phyloP scores from a whole-genome alignment of 2,329 filamentous ascomycete genomes.

The Phyllosticta citriasiana region DNA sequence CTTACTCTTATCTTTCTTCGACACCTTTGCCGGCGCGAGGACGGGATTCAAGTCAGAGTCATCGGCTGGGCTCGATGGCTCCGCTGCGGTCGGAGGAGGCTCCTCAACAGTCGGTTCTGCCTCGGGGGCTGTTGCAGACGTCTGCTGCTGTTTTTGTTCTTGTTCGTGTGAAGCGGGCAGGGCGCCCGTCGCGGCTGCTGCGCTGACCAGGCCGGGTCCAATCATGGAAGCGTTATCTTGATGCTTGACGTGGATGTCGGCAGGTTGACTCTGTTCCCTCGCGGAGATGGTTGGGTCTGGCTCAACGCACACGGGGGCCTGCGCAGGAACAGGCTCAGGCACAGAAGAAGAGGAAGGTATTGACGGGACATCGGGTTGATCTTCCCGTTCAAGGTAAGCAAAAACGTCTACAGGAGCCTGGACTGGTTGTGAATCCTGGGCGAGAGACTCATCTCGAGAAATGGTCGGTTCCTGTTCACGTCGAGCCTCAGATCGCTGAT shows the following conservation, averaged over 20 bases:
- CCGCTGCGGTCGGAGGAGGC: not conserved
- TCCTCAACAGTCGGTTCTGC: not conserved
- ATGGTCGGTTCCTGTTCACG: not conserved
- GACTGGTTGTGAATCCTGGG: no score
- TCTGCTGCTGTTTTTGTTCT: not conserved
- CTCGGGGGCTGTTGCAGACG: not conserved
- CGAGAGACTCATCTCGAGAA: not conserved
- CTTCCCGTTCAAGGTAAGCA: not conserved
- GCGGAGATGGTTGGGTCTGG: not conserved
- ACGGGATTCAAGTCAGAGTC: not conserved
- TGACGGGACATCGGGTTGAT: not conserved
- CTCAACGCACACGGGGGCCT: not conserved
- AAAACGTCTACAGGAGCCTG: not conserved
- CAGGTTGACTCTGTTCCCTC: not conserved
- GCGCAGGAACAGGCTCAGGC: not conserved
- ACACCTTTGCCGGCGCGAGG: not conserved
- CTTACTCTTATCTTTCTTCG: not conserved
- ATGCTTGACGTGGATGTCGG: not conserved
- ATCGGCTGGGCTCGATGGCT: not conserved
- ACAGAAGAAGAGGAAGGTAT: not conserved
- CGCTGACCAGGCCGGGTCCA: not conserved
- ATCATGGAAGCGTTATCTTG: not conserved
- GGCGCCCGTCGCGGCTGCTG: not conserved
- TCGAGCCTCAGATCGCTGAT: no score
- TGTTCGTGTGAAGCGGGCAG: not conserved